phyloP scores from a whole-genome alignment of 179 eudicot genomes.

The Nepenthes alata region DNA sequence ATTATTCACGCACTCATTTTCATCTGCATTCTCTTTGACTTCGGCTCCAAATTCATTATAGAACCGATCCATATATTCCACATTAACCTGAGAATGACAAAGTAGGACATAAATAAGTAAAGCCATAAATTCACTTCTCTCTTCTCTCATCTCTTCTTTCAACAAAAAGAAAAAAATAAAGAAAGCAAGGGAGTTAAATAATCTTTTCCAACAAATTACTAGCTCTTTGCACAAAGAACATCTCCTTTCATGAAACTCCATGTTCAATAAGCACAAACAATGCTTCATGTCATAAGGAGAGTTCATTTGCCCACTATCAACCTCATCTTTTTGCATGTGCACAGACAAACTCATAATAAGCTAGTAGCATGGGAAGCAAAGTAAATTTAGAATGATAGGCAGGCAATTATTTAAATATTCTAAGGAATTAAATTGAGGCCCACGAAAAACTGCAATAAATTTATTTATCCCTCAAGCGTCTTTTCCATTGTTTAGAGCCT shows the following conservation, averaged over 20 bases:
- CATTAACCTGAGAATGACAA: constrained; percentile 43
- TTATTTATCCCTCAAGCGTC: too few species aligned
- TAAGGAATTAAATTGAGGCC: too few species aligned
- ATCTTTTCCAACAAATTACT: too few species aligned
- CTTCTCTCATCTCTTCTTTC: neutral
- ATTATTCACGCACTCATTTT: constrained; percentile 4
- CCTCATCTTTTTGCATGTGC: too few species aligned
- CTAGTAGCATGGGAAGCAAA: too few species aligned
- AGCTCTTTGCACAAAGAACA: too few species aligned
- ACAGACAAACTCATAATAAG: too few species aligned
- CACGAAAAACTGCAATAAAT: too few species aligned
- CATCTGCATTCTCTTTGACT: constrained; percentile 26
- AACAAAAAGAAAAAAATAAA: neutral
- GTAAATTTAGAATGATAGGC: neutral
- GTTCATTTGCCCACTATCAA: neutral
- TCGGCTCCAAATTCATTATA: constrained; percentile 52
- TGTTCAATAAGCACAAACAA: neutral
- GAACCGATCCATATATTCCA: constrained; percentile 69
- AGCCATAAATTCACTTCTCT: neutral
- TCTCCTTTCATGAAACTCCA: neutral
- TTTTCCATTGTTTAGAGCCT: too few species aligned
- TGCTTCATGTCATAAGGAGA: neutral
- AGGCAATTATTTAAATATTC: too few species aligned
- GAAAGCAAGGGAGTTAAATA: too few species aligned
- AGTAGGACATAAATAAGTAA: constrained; percentile 4